Evolutionary conservation across 306 rosid species (phyloP), one percentile per base, ranked within the genome.

Genomic region (Quillaja saponaria): DNA sequence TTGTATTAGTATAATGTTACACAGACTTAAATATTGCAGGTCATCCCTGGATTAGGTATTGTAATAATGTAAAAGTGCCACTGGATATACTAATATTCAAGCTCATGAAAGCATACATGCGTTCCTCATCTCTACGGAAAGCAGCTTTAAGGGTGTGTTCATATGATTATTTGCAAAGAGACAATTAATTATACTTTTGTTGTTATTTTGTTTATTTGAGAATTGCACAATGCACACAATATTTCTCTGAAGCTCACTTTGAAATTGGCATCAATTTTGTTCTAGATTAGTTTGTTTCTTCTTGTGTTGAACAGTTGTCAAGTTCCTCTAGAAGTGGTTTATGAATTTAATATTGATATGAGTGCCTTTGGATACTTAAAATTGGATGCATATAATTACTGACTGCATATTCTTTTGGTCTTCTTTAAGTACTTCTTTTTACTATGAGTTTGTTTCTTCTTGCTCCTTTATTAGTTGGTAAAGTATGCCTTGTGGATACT

Each of bases 21-120:
- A 82, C 44, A 84, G 49, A 44, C 25, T 37, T 61, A 42, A 67
- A 45, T 63, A 38, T 68, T 78, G 77, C 88, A 92, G 98, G 96
- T 71, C 98, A 92, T 71, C 86, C 96, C 4, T 88, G 96, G 98
- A 82, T 92, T 66, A 88, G 68, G 72, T 74, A 64, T 71, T 80
- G 46, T 37, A 80, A 68, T 66, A 84, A 78, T 59, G 84, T 82
- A 52, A 76, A 82, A 79, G 84, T 81, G 42, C 90, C 96, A 28
- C 34, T 92, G 67, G 98, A 92, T 80, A 67, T 92, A 79, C 75
- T 76, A 49, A 80, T 81, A 65, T 81, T 92, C 70, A 92, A 88
- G 76, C 96, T 88, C 77, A 86, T 92, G 88, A 92, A 80, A 78
- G 37, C 70, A 62, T 92, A 92, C 72, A 80, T 92, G 98, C 85